Percentiles rank a stretch among this genome's conserved stretches.
phyloP scores from a whole-genome alignment of 306 rosid genomes.

The Potentilla sterilis region DNA sequence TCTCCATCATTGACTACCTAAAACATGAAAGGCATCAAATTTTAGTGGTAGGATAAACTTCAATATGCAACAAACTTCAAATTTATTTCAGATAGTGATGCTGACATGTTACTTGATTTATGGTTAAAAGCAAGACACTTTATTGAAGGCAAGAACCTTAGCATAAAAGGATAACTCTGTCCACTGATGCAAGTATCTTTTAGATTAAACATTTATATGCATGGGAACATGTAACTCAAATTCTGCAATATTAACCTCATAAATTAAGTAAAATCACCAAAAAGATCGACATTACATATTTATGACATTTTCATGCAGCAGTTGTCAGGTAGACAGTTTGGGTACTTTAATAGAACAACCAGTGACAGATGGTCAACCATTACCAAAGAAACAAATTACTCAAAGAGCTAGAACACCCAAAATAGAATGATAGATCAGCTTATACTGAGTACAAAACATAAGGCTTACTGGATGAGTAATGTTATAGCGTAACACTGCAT shows the following conservation, averaged over 20 bases:
- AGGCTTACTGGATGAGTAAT: slow-evolving; percentile 87
- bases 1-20: slow-evolving; percentile 98
- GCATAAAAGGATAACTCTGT: not conserved
- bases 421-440: slow-evolving; percentile 1
- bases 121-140: not conserved
- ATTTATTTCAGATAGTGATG: not conserved
- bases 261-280: not conserved
- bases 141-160: not conserved
- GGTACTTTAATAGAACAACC: not conserved
- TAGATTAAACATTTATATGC: not conserved
- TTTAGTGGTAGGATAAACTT: not conserved
- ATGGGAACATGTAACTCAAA: not conserved
- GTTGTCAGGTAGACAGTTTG: not conserved
- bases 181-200: not conserved
- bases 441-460: slow-evolving; percentile 3
- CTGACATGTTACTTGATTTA: not conserved
- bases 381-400: not conserved
- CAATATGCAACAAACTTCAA: not conserved
- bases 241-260: not conserved
- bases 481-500: slow-evolving; percentile 88
- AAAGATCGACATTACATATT: not conserved
- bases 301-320: not conserved
- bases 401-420: not conserved
- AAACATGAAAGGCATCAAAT: slow-evolving; percentile 9
- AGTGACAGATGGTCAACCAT: not conserved